phyloP scores from a whole-genome alignment of 495 filamentous ascomycete species.

The Daldinia caldariorum region DNA sequence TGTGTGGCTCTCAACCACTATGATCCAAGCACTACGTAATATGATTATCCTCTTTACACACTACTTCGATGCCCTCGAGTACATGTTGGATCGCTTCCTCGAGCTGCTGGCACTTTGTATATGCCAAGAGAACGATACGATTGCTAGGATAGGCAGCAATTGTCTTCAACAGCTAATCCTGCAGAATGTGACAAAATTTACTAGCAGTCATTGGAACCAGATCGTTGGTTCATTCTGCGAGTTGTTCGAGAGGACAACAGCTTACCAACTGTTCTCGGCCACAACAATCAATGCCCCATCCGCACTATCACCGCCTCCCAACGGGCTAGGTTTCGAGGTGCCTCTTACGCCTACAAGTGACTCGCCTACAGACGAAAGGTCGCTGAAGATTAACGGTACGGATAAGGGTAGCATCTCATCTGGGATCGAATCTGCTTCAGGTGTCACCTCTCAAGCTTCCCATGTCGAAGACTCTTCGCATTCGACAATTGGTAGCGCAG shows the following conservation, averaged over 20 bases:
- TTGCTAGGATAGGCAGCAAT: conserved; percentile 96
- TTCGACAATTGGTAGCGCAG: conserved; percentile 45
- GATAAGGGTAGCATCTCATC: conserved; percentile 48
- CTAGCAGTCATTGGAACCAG: conserved; percentile 86
- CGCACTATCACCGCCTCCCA: conserved; percentile 56
- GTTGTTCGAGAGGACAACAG: conserved; percentile 92
- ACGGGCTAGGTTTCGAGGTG: conserved; percentile 55
- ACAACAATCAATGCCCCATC: conserved; percentile 67
- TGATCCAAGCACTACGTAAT: conserved; percentile 97
- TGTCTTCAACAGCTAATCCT: conserved; percentile 95
- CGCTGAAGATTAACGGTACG: conserved; percentile 70
- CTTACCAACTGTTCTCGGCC: conserved; percentile 91
- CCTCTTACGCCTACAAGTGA: conserved; percentile 55
- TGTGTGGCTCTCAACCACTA: conserved; percentile 99
- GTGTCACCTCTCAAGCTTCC: conserved; percentile 22
- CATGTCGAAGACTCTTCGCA: conserved; percentile 51
- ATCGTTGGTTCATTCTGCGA: conserved; percentile 95
- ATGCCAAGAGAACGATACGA: conserved; percentile 98
- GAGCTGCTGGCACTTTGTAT: conserved; percentile 95
- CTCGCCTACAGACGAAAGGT: conserved; percentile 60
- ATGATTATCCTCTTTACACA: conserved; percentile 99
- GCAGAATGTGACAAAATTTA: conserved; percentile 93
- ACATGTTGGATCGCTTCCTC: conserved; percentile 95
- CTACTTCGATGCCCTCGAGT: conserved; percentile 93
- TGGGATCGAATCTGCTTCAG: conserved; percentile 41